phyloP scores from a whole-genome alignment of 2,329 filamentous ascomycete species.

The Diaporthe sp. region DNA sequence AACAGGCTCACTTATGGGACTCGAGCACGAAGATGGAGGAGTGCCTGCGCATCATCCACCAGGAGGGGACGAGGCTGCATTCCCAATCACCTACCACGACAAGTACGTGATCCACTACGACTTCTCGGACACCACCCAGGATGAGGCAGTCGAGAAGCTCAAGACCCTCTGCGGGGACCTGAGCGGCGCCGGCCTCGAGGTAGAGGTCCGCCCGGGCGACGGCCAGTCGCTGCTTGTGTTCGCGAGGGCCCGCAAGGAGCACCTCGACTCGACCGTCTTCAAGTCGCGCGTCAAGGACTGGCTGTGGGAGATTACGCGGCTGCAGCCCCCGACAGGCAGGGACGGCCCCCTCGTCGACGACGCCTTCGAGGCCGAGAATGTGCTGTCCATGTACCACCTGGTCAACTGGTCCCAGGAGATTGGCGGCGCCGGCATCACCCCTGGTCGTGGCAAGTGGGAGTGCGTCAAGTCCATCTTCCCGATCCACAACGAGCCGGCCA shows the following conservation, averaged over 20 bases:
- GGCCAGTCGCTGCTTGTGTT: constrained; percentile 78
- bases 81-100: constrained; percentile 42
- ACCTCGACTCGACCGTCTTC: constrained; percentile 76
- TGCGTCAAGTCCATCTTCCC: constrained; percentile 74
- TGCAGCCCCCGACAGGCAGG: constrained; percentile 70
- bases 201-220: constrained; percentile 79
- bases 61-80: constrained; percentile 1
- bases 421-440: constrained; percentile 75
- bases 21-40: constrained; percentile 21
- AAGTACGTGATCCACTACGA: constrained; percentile 75
- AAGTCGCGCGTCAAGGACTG: constrained; percentile 77
- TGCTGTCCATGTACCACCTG: constrained; percentile 79
- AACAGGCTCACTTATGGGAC: constrained; percentile 24
- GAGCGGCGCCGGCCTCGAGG: constrained; percentile 74
- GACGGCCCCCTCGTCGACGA: constrained; percentile 54
- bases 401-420: constrained; percentile 70
- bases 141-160: constrained; percentile 57
- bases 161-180: constrained; percentile 69
- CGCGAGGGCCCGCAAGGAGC: constrained; percentile 72
- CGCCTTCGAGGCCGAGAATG: constrained; percentile 73
- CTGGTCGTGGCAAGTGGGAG: constrained; percentile 70
- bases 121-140: constrained; percentile 60
- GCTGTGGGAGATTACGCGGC: constrained; percentile 77
- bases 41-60: constrained; percentile 12
- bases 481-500: constrained; percentile 70